Evolutionary conservation across 352 stramenopile species (phyloP).

Genomic region (Pythium chondricola): DNA sequence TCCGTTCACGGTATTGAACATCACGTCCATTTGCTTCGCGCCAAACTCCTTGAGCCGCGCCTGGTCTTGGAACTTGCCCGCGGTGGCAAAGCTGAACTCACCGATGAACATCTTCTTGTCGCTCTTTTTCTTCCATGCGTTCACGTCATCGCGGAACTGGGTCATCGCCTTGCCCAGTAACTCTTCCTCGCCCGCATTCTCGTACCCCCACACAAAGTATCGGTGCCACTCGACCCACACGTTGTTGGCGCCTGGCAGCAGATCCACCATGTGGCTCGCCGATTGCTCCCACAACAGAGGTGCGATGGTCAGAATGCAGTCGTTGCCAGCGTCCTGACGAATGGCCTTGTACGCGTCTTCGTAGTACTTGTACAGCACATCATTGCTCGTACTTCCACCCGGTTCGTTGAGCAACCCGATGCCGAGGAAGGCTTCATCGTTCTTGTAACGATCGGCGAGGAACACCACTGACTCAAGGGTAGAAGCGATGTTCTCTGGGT

Average conservation of each 20-base stretch:
- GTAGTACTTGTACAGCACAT: conserved; percentile 74
- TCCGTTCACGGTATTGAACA: conserved; percentile 39
- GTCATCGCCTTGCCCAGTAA: conserved; percentile 42
- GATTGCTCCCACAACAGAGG: conserved; percentile 48
- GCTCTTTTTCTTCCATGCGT: conserved; percentile 32
- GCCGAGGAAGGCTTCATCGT: conserved; percentile 65
- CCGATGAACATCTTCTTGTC: conserved; percentile 46
- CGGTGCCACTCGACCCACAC: conserved; percentile 82
- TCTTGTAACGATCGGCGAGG: conserved; percentile 58
- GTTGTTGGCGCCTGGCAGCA: conserved; percentile 62
- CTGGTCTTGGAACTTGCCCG: conserved; percentile 46
- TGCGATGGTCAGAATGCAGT: conserved; percentile 58
- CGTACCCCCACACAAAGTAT: conserved; percentile 82
- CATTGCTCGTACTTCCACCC: conserved; percentile 33
- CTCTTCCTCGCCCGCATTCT: conserved; percentile 40
- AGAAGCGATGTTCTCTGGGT: conserved; percentile 50
- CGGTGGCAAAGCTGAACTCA: conserved; percentile 57
- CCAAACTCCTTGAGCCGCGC: conserved; percentile 45
- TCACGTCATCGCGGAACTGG: conserved; percentile 31
- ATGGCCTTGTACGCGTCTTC: conserved; percentile 56
- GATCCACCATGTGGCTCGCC: conserved; percentile 35
- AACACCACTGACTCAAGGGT: conserved; percentile 41
- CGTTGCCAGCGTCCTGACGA: conserved; percentile 31
- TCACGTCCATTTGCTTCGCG: conserved; percentile 36
- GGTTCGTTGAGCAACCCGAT: conserved; percentile 76